These are phyloP conservation scores for Macrocybe gigantea DNA, from an alignment of 768 basidiomycete genomes.

Conservation along the genomic window DNA sequence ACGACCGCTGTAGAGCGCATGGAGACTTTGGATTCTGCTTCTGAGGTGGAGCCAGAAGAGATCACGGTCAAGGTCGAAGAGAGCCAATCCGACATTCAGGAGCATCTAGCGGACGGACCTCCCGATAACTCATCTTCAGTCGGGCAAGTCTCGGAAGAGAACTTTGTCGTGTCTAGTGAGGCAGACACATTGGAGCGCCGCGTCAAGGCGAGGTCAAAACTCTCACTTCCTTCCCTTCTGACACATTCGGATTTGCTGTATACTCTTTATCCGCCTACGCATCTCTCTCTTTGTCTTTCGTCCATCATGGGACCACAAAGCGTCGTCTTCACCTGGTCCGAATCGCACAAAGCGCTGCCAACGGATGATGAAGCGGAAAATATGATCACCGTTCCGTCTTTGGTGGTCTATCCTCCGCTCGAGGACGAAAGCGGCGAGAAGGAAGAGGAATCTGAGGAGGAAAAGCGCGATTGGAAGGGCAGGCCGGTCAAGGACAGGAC, in stretches of 20 bases:
- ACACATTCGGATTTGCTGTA: slow-evolving; percentile 54
- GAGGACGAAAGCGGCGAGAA: slow-evolving; percentile 21
- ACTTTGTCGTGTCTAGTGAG: too few species aligned
- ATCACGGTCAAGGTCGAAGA: neutral
- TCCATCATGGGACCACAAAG: slow-evolving; percentile 76
- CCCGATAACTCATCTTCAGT: neutral
- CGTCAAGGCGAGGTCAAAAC: slow-evolving; percentile 8
- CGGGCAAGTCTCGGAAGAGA: too few species aligned
- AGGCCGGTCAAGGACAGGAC: slow-evolving; percentile 9
- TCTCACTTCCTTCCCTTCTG: slow-evolving; percentile 47
- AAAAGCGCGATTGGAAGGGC: slow-evolving; percentile 13
- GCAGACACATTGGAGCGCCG: slow-evolving; percentile 3
- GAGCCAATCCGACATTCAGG: neutral
- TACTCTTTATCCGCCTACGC: slow-evolving; percentile 50
- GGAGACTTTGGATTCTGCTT: neutral
- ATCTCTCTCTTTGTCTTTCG: slow-evolving; percentile 45
- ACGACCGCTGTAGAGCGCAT: neutral
- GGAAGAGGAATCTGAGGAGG: slow-evolving; percentile 13
- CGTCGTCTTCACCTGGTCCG: slow-evolving; percentile 70
- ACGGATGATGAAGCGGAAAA: slow-evolving; percentile 53
- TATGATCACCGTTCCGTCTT: slow-evolving; percentile 48
- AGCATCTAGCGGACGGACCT: neutral
- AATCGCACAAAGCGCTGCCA: slow-evolving; percentile 35
- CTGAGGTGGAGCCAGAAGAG: neutral
- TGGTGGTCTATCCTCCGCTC: slow-evolving; percentile 50